phyloP scores from a whole-genome alignment of 345 rosid species.

The Eucalyptus shirleyi region DNA sequence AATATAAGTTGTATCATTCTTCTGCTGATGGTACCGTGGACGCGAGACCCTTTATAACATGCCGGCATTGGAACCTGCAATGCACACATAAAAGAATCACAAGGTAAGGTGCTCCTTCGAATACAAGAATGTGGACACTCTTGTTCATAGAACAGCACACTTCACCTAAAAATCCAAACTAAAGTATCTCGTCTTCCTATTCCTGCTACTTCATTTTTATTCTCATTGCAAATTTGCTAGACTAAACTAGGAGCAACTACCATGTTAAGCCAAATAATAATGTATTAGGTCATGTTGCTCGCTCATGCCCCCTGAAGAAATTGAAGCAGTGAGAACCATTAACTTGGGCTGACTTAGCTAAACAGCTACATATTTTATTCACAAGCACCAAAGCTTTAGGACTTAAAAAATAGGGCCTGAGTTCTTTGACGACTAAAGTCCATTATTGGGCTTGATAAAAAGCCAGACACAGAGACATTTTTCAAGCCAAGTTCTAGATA shows the following conservation, averaged over 20 bases:
- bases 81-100: not conserved
- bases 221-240: not conserved
- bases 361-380: not conserved
- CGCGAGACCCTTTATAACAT: conserved; percentile 59
- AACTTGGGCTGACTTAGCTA: not conserved
- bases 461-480: not conserved
- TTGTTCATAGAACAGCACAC: not conserved
- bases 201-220: not conserved
- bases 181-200: not conserved
- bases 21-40: conserved; percentile 30
- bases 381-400: not conserved
- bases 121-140: not conserved
- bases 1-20: conserved; percentile 14
- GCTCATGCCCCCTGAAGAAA: not conserved
- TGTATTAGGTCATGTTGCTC: not conserved
- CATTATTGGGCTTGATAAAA: not conserved
- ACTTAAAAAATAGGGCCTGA: not conserved
- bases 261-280: not conserved
- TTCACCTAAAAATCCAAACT: not conserved
- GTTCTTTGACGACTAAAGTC: not conserved
- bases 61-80: conserved; percentile 82
- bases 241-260: not conserved
- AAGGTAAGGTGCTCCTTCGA: not conserved
- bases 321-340: not conserved
- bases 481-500: not conserved